Evolutionary conservation across 805 yeast genomes (phyloP), one percentile per base, ranked within the genome.

Genomic region (Candida bentonensis): DNA sequence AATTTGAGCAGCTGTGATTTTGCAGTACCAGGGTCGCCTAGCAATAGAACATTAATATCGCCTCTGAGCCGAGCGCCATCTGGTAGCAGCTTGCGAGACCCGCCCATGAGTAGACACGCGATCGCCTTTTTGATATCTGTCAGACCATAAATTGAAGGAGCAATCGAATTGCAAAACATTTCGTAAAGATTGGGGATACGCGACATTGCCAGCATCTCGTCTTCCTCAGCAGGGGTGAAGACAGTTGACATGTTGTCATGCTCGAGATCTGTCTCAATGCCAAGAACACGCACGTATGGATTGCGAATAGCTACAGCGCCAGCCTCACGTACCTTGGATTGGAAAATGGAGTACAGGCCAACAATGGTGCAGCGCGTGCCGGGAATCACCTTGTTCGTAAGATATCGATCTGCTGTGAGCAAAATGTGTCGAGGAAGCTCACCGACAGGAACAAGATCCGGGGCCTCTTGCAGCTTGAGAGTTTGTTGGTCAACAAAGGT

Each of bases 1-100:
- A 89, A 92, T 62, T 92, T 92, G 56, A 92, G 72, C 49, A 92
- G 66, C 67, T 92, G 99, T 9, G 98, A 92, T 62, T 92, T 92
- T 42, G 98, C 97, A 20, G 98, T 92, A 68, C 98, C 98, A 21
- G 99, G 99, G 58, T 92, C 99, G 65, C 99, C 99, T 28, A 94
- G 69, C 42, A 92, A 62, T 43, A 92, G 69, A 9, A 92, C 96
- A 58, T 92, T 92, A 56, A 92, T 85, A 61, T 92, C 99, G 53
- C 99, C 99, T 69, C 99, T 78, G 46, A 92, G 72, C 57, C 96
- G 71, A 89, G 88, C 84, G 15, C 96, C 95, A 64, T 92, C 99
- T 0, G 97, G 97, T 46, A 92, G 66, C 2, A 87, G 56, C 56
- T 89, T 88, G 57, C 87, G 83, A 2, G 96, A 82, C 0, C 99